Conservation (phyloP, 257 asterid genomes). For the Anisodus tanguticus region DNA sequence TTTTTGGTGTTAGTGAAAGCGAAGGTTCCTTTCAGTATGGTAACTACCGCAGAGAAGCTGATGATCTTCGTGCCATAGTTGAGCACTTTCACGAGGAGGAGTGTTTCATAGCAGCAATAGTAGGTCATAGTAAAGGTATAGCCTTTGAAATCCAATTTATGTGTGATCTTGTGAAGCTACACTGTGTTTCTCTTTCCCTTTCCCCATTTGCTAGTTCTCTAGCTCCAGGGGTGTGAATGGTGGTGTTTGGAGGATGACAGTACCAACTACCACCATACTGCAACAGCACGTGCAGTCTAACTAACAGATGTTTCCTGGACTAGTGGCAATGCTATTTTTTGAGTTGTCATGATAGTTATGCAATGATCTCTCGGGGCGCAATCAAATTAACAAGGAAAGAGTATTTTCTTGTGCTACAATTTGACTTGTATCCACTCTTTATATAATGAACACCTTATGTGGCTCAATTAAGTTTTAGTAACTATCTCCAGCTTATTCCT, state of each 20-base stretch:
- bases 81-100: constrained; percentile 59
- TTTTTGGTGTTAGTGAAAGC: constrained; percentile 64
- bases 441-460: neutral
- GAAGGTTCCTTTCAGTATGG: constrained; percentile 91
- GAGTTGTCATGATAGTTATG: constrained; percentile 20
- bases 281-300: neutral
- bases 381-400: constrained; percentile 17
- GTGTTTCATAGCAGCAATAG: constrained; percentile 56
- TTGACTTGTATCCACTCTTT: neutral
- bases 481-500: constrained; percentile 10
- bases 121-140: constrained; percentile 94
- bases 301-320: constrained; percentile 18
- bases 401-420: neutral
- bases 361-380: neutral
- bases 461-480: neutral
- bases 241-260: constrained; percentile 2
- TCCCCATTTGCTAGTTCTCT: neutral
- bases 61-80: constrained; percentile 74
- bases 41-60: constrained; percentile 79
- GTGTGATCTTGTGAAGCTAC: neutral
- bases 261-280: neutral
- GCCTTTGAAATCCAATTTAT: neutral
- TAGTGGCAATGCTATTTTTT: neutral
- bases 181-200: neutral
- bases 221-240: neutral